These are phyloP conservation scores for Pseudocercospora crystallina DNA, from an alignment of 2,329 filamentous ascomycete genomes.

Conservation along the genomic window DNA sequence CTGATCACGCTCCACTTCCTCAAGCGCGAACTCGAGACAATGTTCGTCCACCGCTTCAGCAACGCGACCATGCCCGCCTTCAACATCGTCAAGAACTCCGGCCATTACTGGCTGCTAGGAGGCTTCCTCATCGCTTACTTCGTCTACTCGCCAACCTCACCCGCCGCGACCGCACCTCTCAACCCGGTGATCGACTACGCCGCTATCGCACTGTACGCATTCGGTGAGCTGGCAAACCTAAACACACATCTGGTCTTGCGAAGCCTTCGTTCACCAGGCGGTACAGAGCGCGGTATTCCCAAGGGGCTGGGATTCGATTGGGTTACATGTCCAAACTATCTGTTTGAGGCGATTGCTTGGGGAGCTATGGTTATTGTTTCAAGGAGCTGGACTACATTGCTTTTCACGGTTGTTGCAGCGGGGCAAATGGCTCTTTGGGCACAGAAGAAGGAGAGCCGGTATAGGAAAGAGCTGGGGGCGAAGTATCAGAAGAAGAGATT, in stretches of 20 bases:
- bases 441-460: conserved; percentile 84
- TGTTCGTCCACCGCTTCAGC: conserved; percentile 94
- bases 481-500: conserved; percentile 94
- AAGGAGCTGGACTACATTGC: conserved; percentile 71
- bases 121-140: conserved; percentile 80
- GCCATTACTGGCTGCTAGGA: conserved; percentile 87
- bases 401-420: conserved; percentile 73
- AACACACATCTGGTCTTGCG: conserved; percentile 77
- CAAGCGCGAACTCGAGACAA: conserved; percentile 92
- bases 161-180: conserved; percentile 56
- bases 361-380: conserved; percentile 75
- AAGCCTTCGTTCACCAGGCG: conserved; percentile 72
- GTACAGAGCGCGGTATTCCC: conserved; percentile 85
- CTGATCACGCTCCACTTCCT: conserved; percentile 81
- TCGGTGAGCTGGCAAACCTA: conserved; percentile 80
- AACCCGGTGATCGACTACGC: conserved; percentile 60
- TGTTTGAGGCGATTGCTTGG: conserved; percentile 90
- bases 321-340: conserved; percentile 96
- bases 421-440: conserved; percentile 86
- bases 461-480: conserved; percentile 86
- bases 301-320: conserved; percentile 77
- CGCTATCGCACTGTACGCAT: conserved; percentile 69
- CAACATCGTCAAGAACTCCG: conserved; percentile 94
- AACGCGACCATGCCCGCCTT: conserved; percentile 85
- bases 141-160: conserved; percentile 75